These are phyloP conservation scores for Entelexis paramagnoliae DNA, from an alignment of 1,139 yeast genomes.

Conservation along the genomic window DNA sequence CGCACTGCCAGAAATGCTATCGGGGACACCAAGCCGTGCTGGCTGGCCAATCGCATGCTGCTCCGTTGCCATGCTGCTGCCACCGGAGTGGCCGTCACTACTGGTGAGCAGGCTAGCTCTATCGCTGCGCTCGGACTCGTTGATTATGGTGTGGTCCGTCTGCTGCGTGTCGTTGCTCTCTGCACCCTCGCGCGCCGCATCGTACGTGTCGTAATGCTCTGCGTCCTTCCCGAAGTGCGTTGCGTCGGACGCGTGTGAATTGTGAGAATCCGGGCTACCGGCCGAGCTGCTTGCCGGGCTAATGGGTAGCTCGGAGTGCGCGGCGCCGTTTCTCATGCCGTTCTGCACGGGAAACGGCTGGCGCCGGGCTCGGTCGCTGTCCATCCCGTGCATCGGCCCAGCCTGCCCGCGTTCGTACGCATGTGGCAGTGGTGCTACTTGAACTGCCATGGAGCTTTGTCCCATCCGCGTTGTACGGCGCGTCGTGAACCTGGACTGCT, in stretches of 20 bases:
- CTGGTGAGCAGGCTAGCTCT: background rate
- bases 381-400: conserved; percentile 4
- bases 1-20: too few relatives aligned
- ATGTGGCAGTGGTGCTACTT: conserved; percentile 16
- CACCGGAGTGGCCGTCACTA: background rate
- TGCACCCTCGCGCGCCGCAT: background rate
- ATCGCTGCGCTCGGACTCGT: background rate
- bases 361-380: background rate
- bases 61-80: background rate
- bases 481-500: background rate
- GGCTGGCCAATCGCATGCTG: background rate
- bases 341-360: background rate
- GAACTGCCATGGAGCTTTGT: conserved; percentile 7
- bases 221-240: conserved; percentile 2
- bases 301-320: background rate
- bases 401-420: conserved; percentile 6
- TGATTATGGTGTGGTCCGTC: background rate
- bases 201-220: background rate
- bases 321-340: background rate
- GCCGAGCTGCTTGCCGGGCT: background rate
- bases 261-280: conserved; percentile 1
- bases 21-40: background rate
- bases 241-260: background rate
- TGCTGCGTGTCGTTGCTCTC: background rate
- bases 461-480: conserved; percentile 3